Base-by-base conservation (phyloP, 768 basidiomycete species). In the Suillus fuscotomentosus region DNA sequence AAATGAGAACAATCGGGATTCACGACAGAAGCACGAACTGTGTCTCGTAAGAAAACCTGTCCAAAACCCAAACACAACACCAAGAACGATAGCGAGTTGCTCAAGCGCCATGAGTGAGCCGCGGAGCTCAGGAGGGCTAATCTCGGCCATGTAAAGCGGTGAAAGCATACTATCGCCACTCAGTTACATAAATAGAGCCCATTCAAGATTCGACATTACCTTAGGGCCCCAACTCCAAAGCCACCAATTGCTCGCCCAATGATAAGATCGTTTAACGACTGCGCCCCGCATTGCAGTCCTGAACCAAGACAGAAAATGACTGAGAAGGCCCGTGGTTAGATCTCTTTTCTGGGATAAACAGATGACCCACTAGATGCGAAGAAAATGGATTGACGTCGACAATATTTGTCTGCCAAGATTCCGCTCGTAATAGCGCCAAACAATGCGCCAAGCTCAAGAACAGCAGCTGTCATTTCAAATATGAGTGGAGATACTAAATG, bases 41-140 rank as follows among this genome's bases (percentile, higher is more conserved):
- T 82, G 73, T 15, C 92, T 85, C 0, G 91, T 94, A 51, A 84
- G 70, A 70, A 90, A 94, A 0, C 92, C 92, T 5, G 85, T 83
- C 92, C 92, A 94, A 69, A 94, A 94, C 3, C 92, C 92, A 15
- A 91, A 76, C 0, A 94, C 91, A 6, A 92, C 91, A 3, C 92
- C 92, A 0, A 89, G 76, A 15, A 94, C 91, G 59, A 94, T 94
- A 22, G 89, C 85, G 50, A 92, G 82, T 64, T 94, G 92, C 69
- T 94, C 92, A 3, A 94, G 79, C 1, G 91, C 87, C 76, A 93
- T 82, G 22, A 94, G 82, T 0, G 91, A 91, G 11, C 92, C 92
- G 17, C 92, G 83, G 0, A 89, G 81, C 74, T 92, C 91, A 0
- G 92, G 91, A 11, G 91, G 85, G 66, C 89, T 89, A 60, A 94